phyloP scores from a whole-genome alignment of 2,329 filamentous ascomycete genomes.

The Cladosporium sp. region DNA sequence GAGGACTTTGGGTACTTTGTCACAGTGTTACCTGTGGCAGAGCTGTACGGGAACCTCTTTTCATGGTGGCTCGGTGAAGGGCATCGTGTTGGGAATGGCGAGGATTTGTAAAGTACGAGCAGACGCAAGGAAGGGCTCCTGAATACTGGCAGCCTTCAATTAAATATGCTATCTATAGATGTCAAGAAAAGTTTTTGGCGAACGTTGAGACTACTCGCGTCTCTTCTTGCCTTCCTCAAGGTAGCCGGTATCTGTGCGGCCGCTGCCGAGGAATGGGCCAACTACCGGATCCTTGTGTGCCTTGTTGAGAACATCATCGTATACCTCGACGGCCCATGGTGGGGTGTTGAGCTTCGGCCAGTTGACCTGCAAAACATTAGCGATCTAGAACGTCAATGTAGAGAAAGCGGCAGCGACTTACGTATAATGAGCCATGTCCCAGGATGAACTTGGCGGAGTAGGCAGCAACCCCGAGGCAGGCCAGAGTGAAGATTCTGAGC shows the following conservation, averaged over 20 bases:
- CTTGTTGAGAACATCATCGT: constrained; percentile 79
- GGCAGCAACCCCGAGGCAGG: constrained; percentile 70
- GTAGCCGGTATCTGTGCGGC: constrained; percentile 78
- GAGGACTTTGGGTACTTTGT: constrained; percentile 5
- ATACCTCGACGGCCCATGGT: constrained; percentile 81
- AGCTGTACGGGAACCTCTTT: constrained; percentile 4
- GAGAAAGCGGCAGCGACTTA: constrained; percentile 55
- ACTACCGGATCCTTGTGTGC: constrained; percentile 81
- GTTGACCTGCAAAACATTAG: constrained; percentile 68
- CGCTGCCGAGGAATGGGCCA: constrained; percentile 68
- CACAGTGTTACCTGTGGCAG: neutral
- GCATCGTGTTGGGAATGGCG: neutral
- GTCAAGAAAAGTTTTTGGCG: neutral
- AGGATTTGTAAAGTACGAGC: neutral
- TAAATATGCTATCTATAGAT: constrained; percentile 16
- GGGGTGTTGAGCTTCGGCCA: constrained; percentile 96
- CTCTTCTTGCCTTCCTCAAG: constrained; percentile 98
- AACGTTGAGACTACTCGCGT: constrained; percentile 66
- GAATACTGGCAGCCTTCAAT: neutral
- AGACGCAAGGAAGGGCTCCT: too few relatives aligned
- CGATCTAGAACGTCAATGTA: neutral
- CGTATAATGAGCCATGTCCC: constrained; percentile 87
- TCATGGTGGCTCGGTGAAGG: constrained; percentile 16
- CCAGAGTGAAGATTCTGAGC: constrained; percentile 75
- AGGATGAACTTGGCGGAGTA: constrained; percentile 78